Conservation (phyloP, 345 rosid species). For the Eutrema japonicum region DNA sequence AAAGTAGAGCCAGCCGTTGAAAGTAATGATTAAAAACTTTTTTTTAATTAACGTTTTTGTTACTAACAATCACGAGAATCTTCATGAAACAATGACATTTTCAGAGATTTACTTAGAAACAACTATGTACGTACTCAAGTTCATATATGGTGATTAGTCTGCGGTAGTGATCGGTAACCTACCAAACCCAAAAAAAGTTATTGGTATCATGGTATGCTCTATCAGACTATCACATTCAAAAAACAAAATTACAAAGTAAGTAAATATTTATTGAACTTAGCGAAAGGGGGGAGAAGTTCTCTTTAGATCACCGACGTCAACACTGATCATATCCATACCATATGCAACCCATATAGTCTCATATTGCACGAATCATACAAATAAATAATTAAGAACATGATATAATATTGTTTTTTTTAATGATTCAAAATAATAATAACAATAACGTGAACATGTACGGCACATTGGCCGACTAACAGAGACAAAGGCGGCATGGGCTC, state of each 20-base stretch:
- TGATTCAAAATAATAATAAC: neutral
- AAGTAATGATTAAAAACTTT: too few relatives aligned
- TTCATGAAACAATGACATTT: too few relatives aligned
- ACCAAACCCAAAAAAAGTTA: conserved; percentile 1
- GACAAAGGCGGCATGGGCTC: conserved; percentile 45
- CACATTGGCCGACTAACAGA: conserved; percentile 38
- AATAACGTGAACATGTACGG: conserved; percentile 43
- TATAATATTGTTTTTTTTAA: conserved; percentile 11
- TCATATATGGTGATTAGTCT: neutral
- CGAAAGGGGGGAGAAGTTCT: conserved; percentile 12
- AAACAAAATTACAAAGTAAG: conserved; percentile 8
- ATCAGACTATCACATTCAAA: neutral
- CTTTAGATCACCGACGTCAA: conserved; percentile 42
- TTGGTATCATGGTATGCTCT: neutral
- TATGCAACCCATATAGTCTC: conserved; percentile 37
- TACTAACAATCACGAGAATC: neutral
- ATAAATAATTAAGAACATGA: conserved; percentile 18
- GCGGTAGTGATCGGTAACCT: neutral
- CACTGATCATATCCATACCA: conserved; percentile 7
- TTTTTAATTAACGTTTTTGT: neutral
- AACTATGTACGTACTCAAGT: neutral
- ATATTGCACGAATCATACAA: conserved; percentile 13
- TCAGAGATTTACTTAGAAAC: too few relatives aligned
- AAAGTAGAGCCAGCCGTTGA: too few relatives aligned
- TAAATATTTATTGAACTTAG: neutral